phyloP scores from a whole-genome alignment of 2,329 filamentous ascomycete species.

The Cordyceps sp. region DNA sequence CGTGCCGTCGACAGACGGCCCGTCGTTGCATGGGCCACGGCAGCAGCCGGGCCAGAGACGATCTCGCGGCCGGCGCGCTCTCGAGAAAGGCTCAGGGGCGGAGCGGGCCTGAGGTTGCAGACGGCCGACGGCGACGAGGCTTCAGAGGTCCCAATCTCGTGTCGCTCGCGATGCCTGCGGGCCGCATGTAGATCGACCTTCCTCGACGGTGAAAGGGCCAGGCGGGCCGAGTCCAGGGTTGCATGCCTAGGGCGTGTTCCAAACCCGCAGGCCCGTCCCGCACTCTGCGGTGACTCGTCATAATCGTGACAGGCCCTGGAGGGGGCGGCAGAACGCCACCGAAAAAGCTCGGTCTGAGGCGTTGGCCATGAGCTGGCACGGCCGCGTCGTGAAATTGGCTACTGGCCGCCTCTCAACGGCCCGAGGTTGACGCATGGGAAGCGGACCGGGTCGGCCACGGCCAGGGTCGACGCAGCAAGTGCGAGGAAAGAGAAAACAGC shows the following conservation, averaged over 20 bases:
- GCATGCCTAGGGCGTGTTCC: not conserved
- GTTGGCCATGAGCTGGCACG: not conserved
- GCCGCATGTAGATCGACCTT: too few relatives aligned
- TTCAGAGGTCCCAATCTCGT: too few relatives aligned
- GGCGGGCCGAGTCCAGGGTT: not conserved
- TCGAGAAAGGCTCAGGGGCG: too few relatives aligned
- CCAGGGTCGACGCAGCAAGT: constrained; percentile 1
- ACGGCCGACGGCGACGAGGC: too few relatives aligned
- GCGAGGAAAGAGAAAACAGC: constrained; percentile 14
- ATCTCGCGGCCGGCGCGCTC: too few relatives aligned
- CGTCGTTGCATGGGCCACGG: too few relatives aligned
- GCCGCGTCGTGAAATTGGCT: not conserved
- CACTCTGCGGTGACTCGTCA: not conserved
- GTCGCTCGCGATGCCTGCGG: too few relatives aligned
- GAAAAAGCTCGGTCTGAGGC: constrained; percentile 2
- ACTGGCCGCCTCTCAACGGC: not conserved
- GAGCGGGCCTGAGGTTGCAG: too few relatives aligned
- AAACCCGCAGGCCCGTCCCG: not conserved
- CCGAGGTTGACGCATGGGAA: not conserved
- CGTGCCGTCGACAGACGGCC: too few relatives aligned
- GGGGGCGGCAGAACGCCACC: constrained; percentile 1
- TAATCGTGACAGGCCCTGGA: not conserved
- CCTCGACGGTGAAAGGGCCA: not conserved
- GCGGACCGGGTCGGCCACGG: not conserved
- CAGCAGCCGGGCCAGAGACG: too few relatives aligned